Conservation (phyloP, 345 rosid species). For the Toxicodendron radicans region DNA sequence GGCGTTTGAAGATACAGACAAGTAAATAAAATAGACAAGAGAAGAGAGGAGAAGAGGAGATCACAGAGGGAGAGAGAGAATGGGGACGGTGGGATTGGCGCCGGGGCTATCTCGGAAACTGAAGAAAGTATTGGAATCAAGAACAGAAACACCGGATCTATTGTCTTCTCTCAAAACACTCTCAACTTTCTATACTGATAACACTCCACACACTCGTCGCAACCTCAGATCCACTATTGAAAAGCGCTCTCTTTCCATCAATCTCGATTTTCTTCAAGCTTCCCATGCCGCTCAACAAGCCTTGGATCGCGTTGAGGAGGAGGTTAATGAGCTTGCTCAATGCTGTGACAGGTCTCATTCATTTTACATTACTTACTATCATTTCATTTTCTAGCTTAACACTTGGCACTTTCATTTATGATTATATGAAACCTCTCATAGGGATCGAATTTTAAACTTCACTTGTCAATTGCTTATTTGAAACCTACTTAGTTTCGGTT, state of each 20-base stretch:
- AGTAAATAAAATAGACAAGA: not conserved
- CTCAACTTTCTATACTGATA: constrained; percentile 77
- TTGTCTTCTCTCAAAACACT: constrained; percentile 78
- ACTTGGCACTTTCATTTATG: too few relatives aligned
- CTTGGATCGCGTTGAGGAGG: constrained; percentile 92
- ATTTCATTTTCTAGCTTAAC: too few relatives aligned
- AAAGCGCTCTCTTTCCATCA: constrained; percentile 88
- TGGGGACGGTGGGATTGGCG: constrained; percentile 69
- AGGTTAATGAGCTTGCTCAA: constrained; percentile 82
- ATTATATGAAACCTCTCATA: too few relatives aligned
- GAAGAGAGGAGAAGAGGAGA: constrained; percentile 1
- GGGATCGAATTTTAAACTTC: too few relatives aligned
- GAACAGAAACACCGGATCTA: constrained; percentile 86
- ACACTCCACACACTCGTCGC: constrained; percentile 87
- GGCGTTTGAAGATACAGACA: not conserved
- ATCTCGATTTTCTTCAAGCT: constrained; percentile 73
- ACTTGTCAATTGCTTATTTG: not conserved
- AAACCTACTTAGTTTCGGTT: not conserved
- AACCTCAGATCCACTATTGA: constrained; percentile 97
- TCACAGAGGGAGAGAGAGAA: constrained; percentile 1
- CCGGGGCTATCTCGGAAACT: constrained; percentile 94
- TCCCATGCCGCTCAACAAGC: constrained; percentile 77
- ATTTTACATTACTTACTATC: too few relatives aligned
- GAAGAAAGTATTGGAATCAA: constrained; percentile 89
- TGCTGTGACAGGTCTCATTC: constrained; percentile 78